Base-by-base conservation (phyloP, 2,329 filamentous ascomycete species). In the Lachnum nothofagi region DNA sequence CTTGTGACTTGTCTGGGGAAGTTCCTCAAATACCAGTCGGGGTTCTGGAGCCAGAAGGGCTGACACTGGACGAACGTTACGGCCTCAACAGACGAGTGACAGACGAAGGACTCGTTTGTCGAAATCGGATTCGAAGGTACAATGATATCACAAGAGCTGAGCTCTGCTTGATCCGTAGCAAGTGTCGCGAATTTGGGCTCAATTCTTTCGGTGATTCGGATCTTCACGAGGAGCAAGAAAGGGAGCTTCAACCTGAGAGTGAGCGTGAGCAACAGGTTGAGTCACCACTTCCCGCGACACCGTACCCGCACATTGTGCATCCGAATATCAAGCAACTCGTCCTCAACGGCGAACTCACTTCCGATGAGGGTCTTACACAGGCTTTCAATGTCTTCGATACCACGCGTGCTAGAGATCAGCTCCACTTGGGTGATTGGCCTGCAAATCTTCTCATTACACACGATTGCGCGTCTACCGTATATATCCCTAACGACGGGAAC, bases 181-280 rank as follows among this genome's bases (percentile, higher is more conserved):
- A 68, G 22, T 74, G 71, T 48, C 42, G 52, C 1, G 61, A 72
- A 9, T 71, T 74, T 45, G 62, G 60, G 1, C 53, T 63, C 2
- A 33, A 55, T 0, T 54, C 64, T 2, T 57, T 71, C 22, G 54
- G 62, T 1, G 58, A 68, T 0, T 67, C 69, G 0, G 65, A 66
- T 0, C 64, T 86, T 0, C 67, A 78, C 2, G 82, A 87, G 57
- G 85, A 88, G 49, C 82, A 88, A 54, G 84, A 88, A 59, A 72
- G 83, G 0, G 85, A 88, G 53, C 67, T 88, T 0, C 71, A 79
- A 0, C 80, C 80, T 0, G 83, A 89, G 52, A 72, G 78, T 1
- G 79, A 88, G 54, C 66, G 75, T 22, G 79, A 88, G 57, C 67
- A 72, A 1, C 67, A 85, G 42, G 55, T 79, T 0, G 68, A 85